Conservation (phyloP, 2,329 filamentous ascomycete species). For the Penicillium aurantiogriseum region DNA sequence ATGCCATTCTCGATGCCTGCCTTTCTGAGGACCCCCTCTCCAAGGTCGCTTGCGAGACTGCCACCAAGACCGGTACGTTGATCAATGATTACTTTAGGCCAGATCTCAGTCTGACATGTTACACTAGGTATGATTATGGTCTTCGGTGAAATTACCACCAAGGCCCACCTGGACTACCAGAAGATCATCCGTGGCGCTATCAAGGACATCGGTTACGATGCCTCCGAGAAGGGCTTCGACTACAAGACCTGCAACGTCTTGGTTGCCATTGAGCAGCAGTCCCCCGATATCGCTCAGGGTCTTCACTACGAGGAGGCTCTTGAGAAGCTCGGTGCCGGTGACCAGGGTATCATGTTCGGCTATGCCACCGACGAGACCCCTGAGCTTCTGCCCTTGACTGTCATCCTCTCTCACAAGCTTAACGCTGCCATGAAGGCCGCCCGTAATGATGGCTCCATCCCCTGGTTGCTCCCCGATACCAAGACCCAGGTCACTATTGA, state of each 20-base stretch:
- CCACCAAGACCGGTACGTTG: constrained; percentile 88
- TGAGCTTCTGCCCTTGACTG: constrained; percentile 90
- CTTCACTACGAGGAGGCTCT: constrained; percentile 97
- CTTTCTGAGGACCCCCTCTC: constrained; percentile 90
- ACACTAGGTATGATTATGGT: constrained; percentile 83
- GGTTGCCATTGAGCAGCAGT: constrained; percentile 99
- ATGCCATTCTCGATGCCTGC: constrained; percentile 98
- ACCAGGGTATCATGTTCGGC: constrained; percentile 99
- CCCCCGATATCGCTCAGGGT: constrained; percentile 97
- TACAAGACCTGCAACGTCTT: constrained; percentile 99
- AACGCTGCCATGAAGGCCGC: constrained; percentile 92
- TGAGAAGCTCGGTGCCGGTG: constrained; percentile 96
- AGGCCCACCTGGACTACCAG: constrained; percentile 94
- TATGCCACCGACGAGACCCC: constrained; percentile 99
- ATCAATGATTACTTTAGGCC: constrained; percentile 7
- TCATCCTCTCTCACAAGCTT: constrained; percentile 93
- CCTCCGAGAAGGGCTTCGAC: constrained; percentile 96
- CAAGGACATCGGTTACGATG: constrained; percentile 98
- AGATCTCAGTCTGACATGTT: constrained; percentile 16
- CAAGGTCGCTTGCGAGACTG: constrained; percentile 98
- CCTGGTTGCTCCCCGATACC: constrained; percentile 97
- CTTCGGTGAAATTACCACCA: constrained; percentile 98
- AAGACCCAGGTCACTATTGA: constrained; percentile 99
- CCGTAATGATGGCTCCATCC: constrained; percentile 79
- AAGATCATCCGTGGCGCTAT: constrained; percentile 91